Evolutionary conservation across 2,329 filamentous ascomycete species (phyloP), one percentile per base, ranked within the genome.

Genomic region (Aspergillus tubingensis): DNA sequence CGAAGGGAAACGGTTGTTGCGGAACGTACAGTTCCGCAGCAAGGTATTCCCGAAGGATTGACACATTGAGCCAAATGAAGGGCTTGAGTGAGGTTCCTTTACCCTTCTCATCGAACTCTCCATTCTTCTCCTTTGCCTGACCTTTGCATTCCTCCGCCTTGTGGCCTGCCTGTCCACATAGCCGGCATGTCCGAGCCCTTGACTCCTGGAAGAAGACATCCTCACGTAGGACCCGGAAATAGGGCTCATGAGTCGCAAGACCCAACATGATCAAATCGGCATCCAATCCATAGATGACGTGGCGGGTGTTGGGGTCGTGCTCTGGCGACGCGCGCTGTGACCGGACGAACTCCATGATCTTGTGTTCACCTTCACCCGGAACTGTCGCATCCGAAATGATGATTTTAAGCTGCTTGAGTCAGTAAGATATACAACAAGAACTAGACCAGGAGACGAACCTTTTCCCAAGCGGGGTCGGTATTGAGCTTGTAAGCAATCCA

Each of bases 261-360:
- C 94, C 95, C 73, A 99, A 83, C 95, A 99, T 99, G 79, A 99
- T 99, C 67, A 99, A 83, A 84, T 99, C 95, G 62, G 95, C 96
- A 81, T 99, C 95, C 67, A 99, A 83, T 53, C 95, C 95, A 74
- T 99, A 99, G 64, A 99, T 97, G 70, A 99, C 96, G 79, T 99
- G 95, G 62, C 91, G 90, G 21, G 95, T 98, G 76, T 99, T 98
- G 23, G 95, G 95, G 72, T 99, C 89, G 76, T 99, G 92, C 65
- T 96, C 89, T 5, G 93, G 89, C 56, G 91, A 95, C 53, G 90
- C 87, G 70, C 95, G 88, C 77, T 99, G 96, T 39, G 94, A 96
- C 70, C 95, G 89, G 67, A 99, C 87, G 75, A 98, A 99, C 68
- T 95, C 89, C 95, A 99, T 99, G 73, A 99, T 98, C 79, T 99